These are phyloP conservation scores for Lepidium didymum DNA, from an alignment of 345 rosid species.

Conservation along the genomic window DNA sequence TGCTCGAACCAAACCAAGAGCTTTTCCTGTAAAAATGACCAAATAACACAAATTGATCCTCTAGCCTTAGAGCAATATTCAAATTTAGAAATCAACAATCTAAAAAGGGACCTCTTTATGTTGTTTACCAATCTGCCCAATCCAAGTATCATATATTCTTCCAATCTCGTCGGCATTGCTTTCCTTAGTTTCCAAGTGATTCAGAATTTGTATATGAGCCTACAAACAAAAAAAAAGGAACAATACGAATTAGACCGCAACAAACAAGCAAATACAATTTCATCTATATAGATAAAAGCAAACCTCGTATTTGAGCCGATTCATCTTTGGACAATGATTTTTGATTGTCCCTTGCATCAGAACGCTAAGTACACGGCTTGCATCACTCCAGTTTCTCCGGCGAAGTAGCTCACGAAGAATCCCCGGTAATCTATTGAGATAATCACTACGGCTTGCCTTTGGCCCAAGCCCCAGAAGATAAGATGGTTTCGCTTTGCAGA, in stretches of 20 bases:
- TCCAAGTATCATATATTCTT: slow-evolving; percentile 59
- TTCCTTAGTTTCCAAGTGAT: slow-evolving; percentile 30
- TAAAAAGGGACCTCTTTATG: slow-evolving; percentile 38
- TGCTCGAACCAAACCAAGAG: slow-evolving; percentile 60
- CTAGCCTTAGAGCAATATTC: not conserved
- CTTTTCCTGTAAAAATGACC: slow-evolving; percentile 41
- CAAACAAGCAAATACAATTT: not conserved
- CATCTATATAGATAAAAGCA: not conserved
- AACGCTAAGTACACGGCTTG: slow-evolving; percentile 55
- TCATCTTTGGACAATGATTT: slow-evolving; percentile 33
- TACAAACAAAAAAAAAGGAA: slow-evolving; percentile 10
- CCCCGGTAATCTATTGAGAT: slow-evolving; percentile 31
- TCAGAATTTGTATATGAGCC: slow-evolving; percentile 58
- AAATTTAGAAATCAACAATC: not conserved
- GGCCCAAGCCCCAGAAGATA: slow-evolving; percentile 35
- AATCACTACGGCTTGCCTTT: slow-evolving; percentile 31
- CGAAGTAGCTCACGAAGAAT: slow-evolving; percentile 47
- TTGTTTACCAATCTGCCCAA: slow-evolving; percentile 44
- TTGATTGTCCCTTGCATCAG: slow-evolving; percentile 48
- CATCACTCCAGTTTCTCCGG: slow-evolving; percentile 54
- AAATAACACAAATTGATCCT: slow-evolving; percentile 4
- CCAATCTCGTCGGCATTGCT: slow-evolving; percentile 32
- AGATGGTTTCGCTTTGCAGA: slow-evolving; percentile 47
- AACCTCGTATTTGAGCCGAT: slow-evolving; percentile 66
- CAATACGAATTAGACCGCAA: not conserved